These are phyloP conservation scores for Aspergillus egyptiacus DNA, from an alignment of 495 filamentous ascomycete genomes.

Conservation along the genomic window DNA sequence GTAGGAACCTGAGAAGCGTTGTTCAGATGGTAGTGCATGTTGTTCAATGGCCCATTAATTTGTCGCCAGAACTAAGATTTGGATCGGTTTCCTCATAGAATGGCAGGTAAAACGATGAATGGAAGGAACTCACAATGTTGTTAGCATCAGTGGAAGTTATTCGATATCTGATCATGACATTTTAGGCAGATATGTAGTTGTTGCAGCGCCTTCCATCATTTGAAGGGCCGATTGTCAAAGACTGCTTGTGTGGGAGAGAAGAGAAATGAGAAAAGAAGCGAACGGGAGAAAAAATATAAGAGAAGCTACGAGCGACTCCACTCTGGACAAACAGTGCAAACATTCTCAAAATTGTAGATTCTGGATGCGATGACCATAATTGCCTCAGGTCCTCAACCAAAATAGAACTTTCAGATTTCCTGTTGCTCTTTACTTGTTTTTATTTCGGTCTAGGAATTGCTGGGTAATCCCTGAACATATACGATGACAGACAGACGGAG, in stretches of 20 bases:
- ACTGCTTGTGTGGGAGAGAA: conserved; percentile 18
- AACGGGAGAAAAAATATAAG: conserved; percentile 19
- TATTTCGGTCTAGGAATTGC: conserved; percentile 5
- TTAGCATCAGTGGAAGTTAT: conserved; percentile 11
- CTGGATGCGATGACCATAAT: conserved; percentile 25
- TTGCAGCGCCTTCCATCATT: conserved; percentile 16
- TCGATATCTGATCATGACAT: not conserved
- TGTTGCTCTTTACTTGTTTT: conserved; percentile 6
- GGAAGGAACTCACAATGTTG: conserved; percentile 25
- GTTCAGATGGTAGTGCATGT: conserved; percentile 99
- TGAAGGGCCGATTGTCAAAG: conserved; percentile 4
- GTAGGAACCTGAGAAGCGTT: conserved; percentile 18
- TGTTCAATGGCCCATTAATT: conserved; percentile 78
- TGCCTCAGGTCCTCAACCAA: conserved; percentile 9
- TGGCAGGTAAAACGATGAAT: not conserved
- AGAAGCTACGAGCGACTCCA: conserved; percentile 10
- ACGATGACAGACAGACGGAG: conserved; percentile 81
- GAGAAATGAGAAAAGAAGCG: conserved; percentile 26
- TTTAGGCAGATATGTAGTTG: not conserved
- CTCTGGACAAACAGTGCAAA: conserved; percentile 40
- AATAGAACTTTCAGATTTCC: no score
- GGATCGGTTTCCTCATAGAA: conserved; percentile 58
- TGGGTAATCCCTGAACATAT: conserved; percentile 17
- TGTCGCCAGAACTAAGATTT: conserved; percentile 66
- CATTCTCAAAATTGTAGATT: conserved; percentile 32